phyloP scores from a whole-genome alignment of 257 asterid species.

The Salvia rosmarinus region DNA sequence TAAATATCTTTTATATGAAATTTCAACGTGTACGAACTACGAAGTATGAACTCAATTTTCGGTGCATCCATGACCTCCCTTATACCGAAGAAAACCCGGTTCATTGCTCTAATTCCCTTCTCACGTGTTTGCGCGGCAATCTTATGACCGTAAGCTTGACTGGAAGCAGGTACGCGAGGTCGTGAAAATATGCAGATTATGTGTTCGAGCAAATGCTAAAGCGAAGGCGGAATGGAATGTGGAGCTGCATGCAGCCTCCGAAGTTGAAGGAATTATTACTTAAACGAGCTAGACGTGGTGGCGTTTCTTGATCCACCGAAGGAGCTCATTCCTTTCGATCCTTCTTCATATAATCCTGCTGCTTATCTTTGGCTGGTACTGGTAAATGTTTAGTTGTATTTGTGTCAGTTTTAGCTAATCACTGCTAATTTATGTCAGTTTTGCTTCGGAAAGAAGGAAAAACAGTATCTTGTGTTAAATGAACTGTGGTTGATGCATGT shows the following conservation, averaged over 20 bases:
- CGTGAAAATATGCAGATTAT: constrained; percentile 25
- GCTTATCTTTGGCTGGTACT: constrained; percentile 73
- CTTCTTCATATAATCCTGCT: constrained; percentile 79
- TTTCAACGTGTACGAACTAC: too few relatives aligned
- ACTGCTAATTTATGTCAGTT: neutral
- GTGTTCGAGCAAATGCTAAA: constrained; percentile 42
- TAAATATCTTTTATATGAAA: too few relatives aligned
- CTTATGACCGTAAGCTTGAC: constrained; percentile 17
- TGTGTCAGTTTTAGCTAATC: neutral
- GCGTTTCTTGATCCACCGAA: constrained; percentile 80
- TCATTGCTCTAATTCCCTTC: neutral
- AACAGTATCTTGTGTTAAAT: neutral
- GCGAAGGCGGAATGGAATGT: constrained; percentile 52
- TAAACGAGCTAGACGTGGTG: constrained; percentile 73
- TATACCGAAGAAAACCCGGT: too few relatives aligned
- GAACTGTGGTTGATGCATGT: constrained; percentile 1
- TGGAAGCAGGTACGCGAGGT: constrained; percentile 25
- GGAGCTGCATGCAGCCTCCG: constrained; percentile 45
- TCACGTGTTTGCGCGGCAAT: constrained; percentile 18
- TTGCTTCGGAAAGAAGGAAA: neutral
- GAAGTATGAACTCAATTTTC: too few relatives aligned
- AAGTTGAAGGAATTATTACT: constrained; percentile 42
- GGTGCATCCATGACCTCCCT: too few relatives aligned
- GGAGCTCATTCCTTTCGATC: constrained; percentile 77
- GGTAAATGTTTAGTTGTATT: constrained; percentile 12